Conservation (phyloP, 805 yeast species). For the Kodamaea kakaduensis region DNA sequence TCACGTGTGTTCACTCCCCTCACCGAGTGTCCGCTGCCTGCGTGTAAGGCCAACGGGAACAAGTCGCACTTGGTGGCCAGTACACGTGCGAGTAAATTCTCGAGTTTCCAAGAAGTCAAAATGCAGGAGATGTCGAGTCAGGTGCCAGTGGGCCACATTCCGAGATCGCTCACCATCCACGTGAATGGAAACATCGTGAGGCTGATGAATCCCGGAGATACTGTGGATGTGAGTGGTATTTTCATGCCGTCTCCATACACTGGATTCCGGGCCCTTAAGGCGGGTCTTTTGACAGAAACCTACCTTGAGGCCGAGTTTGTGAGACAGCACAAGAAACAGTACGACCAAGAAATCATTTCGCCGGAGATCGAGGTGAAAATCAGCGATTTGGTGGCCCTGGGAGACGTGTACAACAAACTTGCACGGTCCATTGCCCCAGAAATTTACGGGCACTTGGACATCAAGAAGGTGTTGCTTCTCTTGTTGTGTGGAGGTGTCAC, state of each 20-base stretch:
- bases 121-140: constrained; percentile 93
- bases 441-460: constrained; percentile 90
- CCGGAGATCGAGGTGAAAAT: constrained; percentile 55
- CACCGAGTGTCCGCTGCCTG: constrained; percentile 76
- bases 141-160: constrained; percentile 98
- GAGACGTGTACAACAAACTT: constrained; percentile 72
- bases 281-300: constrained; percentile 93
- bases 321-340: constrained; percentile 84
- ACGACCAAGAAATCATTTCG: constrained; percentile 60
- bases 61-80: constrained; percentile 89
- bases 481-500: constrained; percentile 93
- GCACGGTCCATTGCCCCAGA: constrained; percentile 96
- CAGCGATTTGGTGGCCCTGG: constrained; percentile 49
- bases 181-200: constrained; percentile 92
- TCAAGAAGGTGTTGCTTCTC: constrained; percentile 82
- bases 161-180: constrained; percentile 79
- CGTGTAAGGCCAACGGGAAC: constrained; percentile 72
- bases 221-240: constrained; percentile 89
- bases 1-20: constrained; percentile 84
- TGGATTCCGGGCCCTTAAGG: constrained; percentile 87
- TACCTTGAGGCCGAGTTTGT: constrained; percentile 85
- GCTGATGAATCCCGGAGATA: constrained; percentile 86
- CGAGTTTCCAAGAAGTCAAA: constrained; percentile 92
- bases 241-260: constrained; percentile 94
- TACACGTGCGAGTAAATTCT: constrained; percentile 93